Evolutionary conservation across 2,329 filamentous ascomycete genomes (phyloP).

Genomic region (Ophiocordyceps australis): DNA sequence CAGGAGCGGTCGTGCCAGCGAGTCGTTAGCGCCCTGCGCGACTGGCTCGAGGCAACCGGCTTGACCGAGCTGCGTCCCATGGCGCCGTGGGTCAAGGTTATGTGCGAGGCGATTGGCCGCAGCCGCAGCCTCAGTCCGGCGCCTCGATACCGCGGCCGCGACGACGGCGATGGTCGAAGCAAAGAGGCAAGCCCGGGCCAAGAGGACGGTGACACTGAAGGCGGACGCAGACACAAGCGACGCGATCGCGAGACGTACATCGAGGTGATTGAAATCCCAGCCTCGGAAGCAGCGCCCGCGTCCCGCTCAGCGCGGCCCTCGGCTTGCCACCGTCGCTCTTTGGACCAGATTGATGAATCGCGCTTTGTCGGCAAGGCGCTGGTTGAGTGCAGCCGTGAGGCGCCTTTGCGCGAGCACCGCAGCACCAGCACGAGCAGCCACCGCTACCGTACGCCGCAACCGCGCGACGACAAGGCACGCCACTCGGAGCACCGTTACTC

Average conservation of each 20-base stretch:
- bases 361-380: neutral
- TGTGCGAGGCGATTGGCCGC: constrained; percentile 2
- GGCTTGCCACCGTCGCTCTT: neutral
- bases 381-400: neutral
- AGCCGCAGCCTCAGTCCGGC: constrained; percentile 1
- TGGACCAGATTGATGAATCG: neutral
- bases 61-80: neutral
- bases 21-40: constrained; percentile 39
- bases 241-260: constrained; percentile 1
- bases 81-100: constrained; percentile 1
- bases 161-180: neutral
- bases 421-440: neutral
- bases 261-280: constrained; percentile 1
- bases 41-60: constrained; percentile 13
- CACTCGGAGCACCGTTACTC: neutral
- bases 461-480: constrained; percentile 1
- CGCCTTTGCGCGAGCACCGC: neutral
- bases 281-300: neutral
- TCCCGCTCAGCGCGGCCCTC: neutral
- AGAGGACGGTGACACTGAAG: neutral
- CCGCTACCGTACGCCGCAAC: neutral
- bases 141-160: neutral
- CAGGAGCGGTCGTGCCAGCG: constrained; percentile 39
- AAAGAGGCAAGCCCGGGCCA: too few relatives aligned
- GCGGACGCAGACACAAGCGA: neutral